Percentiles rank a stretch among this genome's conserved stretches.
phyloP scores from a whole-genome alignment of 192 early-diverging fungal species.

The Entomortierella chlamydospora region DNA sequence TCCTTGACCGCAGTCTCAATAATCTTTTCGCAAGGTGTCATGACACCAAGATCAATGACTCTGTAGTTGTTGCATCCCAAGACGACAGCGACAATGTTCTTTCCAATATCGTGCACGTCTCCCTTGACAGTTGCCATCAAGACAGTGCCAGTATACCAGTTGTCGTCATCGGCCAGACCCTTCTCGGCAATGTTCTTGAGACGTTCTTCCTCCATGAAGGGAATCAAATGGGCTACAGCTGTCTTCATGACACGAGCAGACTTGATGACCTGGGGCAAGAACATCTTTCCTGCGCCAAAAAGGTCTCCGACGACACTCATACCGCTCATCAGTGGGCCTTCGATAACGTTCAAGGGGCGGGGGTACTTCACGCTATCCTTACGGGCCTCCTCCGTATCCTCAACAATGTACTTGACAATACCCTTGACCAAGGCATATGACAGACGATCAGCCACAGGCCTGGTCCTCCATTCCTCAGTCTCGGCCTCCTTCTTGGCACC shows the following conservation, averaged over 20 bases:
- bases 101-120: slow-evolving; percentile 98
- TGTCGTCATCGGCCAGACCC: slow-evolving; percentile 66
- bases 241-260: slow-evolving; percentile 98
- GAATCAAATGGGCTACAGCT: slow-evolving; percentile 96
- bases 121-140: slow-evolving; percentile 97
- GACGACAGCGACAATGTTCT: slow-evolving; percentile 98
- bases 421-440: slow-evolving; percentile 92
- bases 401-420: slow-evolving; percentile 92
- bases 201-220: slow-evolving; percentile 94
- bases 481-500: slow-evolving; percentile 75
- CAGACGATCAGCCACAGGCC: slow-evolving; percentile 80
- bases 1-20: slow-evolving; percentile 87
- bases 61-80: slow-evolving; percentile 98
- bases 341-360: slow-evolving; percentile 94
- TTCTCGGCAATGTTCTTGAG: slow-evolving; percentile 71
- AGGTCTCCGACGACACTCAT: slow-evolving; percentile 95
- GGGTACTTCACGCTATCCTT: slow-evolving; percentile 78
- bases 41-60: slow-evolving; percentile 95
- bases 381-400: slow-evolving; percentile 95
- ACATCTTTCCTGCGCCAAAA: slow-evolving; percentile 96
- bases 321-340: slow-evolving; percentile 95
- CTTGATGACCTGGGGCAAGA: slow-evolving; percentile 98
- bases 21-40: slow-evolving; percentile 95
- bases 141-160: slow-evolving; percentile 89
- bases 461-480: slow-evolving; percentile 88